phyloP scores from a whole-genome alignment of 495 filamentous ascomycete species.

The Talaromyces trachyspermus region DNA sequence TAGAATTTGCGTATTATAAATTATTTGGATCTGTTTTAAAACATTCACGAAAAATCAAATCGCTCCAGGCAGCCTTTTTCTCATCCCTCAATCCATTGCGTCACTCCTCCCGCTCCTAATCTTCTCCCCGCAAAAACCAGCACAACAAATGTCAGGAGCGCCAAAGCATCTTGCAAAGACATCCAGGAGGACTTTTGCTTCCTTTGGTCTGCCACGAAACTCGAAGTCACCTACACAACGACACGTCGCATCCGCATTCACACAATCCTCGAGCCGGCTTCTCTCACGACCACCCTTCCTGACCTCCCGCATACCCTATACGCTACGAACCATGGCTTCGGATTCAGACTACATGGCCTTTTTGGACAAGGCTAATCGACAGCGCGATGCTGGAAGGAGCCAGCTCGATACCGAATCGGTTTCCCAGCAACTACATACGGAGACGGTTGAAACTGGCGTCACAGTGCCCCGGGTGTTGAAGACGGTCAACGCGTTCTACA shows the following conservation, averaged over 20 bases:
- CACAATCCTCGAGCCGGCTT: background rate
- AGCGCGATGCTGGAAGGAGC: conserved; percentile 42
- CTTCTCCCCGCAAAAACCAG: background rate
- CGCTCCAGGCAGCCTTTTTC: no score
- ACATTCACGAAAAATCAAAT: no score
- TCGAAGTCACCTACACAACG: background rate
- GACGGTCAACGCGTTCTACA: conserved; percentile 56
- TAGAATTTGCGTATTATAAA: no score
- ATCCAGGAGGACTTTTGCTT: background rate
- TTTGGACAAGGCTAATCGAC: conserved; percentile 74
- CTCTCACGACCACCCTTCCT: background rate
- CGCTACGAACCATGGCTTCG: conserved; percentile 51
- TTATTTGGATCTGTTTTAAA: no score
- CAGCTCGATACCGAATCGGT: conserved; percentile 13
- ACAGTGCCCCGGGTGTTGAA: conserved; percentile 51
- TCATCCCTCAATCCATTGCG: no score
- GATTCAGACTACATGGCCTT: conserved; percentile 78
- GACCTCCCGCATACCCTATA: background rate
- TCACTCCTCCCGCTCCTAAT: background rate
- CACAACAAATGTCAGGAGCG: background rate
- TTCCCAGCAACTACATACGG: conserved; percentile 35
- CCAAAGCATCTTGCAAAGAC: background rate
- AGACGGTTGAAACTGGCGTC: conserved; percentile 40
- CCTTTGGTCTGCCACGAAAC: background rate
- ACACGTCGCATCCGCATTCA: background rate